These are phyloP conservation scores for Kingdonia uniflora DNA, from an alignment of 164 flowering plant species.

Conservation along the genomic window DNA sequence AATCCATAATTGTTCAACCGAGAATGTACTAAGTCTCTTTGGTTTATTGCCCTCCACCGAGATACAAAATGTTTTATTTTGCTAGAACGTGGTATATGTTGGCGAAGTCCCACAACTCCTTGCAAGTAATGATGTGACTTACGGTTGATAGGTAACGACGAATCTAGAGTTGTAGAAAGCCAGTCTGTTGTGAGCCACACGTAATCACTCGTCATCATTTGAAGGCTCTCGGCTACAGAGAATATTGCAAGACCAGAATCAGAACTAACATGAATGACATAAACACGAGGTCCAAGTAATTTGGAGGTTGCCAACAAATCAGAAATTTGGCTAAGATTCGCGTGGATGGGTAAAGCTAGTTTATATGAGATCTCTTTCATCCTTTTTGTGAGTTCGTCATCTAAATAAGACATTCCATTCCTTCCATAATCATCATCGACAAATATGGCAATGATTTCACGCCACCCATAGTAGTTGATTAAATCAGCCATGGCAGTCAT, in stretches of 20 bases:
- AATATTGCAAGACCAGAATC: slow-evolving; percentile 44
- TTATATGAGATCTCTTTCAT: slow-evolving; percentile 31
- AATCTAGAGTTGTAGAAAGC: slow-evolving; percentile 57
- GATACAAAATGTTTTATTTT: slow-evolving; percentile 32
- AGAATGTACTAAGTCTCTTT: slow-evolving; percentile 18
- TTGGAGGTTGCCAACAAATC: slow-evolving; percentile 30
- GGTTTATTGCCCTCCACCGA: slow-evolving; percentile 30
- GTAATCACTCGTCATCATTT: slow-evolving; percentile 50
- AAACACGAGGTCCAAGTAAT: slow-evolving; percentile 49
- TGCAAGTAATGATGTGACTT: slow-evolving; percentile 19
- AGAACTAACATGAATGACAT: slow-evolving; percentile 59
- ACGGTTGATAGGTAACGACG: slow-evolving; percentile 17
- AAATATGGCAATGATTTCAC: slow-evolving; percentile 46
- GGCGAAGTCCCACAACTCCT: slow-evolving; percentile 61
- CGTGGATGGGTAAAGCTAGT: slow-evolving; percentile 27
- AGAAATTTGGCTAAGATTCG: slow-evolving; percentile 17
- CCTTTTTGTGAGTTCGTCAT: slow-evolving; percentile 38
- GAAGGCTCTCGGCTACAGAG: slow-evolving; percentile 35
- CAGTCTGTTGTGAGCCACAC: slow-evolving; percentile 86
- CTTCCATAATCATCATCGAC: slow-evolving; percentile 72
- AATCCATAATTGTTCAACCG: slow-evolving; percentile 45
- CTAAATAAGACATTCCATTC: slow-evolving; percentile 53
- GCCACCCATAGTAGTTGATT: slow-evolving; percentile 49
- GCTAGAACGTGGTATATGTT: slow-evolving; percentile 35
- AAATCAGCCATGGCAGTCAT: slow-evolving; percentile 76